Evolutionary conservation across 345 rosid species (phyloP).

Genomic region (Gossypium sturtianum): DNA sequence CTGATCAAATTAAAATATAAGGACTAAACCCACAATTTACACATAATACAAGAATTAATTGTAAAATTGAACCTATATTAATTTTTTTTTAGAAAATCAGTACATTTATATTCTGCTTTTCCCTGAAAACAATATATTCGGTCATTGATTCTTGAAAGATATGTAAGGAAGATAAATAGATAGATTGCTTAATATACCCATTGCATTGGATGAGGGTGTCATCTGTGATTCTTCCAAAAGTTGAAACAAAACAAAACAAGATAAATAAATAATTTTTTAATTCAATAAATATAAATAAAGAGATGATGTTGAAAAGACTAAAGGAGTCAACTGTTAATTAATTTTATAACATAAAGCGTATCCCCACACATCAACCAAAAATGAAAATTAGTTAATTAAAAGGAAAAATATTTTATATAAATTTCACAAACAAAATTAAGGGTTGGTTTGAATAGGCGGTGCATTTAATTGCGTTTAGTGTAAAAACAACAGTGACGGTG

Average conservation of each 20-base stretch:
- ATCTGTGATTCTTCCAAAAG: background rate
- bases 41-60: too few relatives aligned
- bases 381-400: too few relatives aligned
- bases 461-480: accelerated
- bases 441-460: accelerated
- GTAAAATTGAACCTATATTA: too few relatives aligned
- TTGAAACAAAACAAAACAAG: background rate
- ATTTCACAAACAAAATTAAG: too few relatives aligned
- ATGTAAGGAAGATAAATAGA: constrained; percentile 13
- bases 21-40: too few relatives aligned
- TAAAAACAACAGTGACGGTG: too few relatives aligned
- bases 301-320: background rate
- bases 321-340: constrained; percentile 15
- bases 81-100: too few relatives aligned
- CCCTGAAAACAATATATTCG: constrained; percentile 3
- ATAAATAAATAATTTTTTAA: too few relatives aligned
- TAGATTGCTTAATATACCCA: constrained; percentile 1
- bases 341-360: constrained; percentile 4
- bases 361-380: constrained; percentile 2
- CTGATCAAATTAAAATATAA: background rate
- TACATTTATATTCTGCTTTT: too few relatives aligned
- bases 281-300: background rate
- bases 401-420: too few relatives aligned
- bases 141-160: constrained; percentile 19
- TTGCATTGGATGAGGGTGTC: constrained; percentile 15